Evolutionary conservation across 2,329 filamentous ascomycete genomes (phyloP), one percentile per base, ranked within the genome.

Genomic region (Coniochaeta sp.): DNA sequence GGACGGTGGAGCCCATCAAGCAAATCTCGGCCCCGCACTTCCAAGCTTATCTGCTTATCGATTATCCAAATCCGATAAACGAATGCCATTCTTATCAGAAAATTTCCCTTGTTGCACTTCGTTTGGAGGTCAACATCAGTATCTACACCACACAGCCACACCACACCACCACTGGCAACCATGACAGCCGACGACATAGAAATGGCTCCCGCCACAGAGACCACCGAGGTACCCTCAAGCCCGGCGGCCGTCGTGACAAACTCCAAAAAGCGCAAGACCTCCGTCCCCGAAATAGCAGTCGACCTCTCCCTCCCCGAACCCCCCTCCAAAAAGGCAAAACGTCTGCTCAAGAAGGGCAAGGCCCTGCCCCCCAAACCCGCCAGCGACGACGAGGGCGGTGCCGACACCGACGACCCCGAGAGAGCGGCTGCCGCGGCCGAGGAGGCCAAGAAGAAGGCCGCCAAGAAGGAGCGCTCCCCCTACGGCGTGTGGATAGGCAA

Each of bases 401-500:
- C 72, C 50, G 63, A 67, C 10, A 62, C 73, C n/a, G n/a, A n/a
- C n/a, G n/a, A n/a, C n/a, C n/a, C n/a, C n/a, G n/a, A n/a, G n/a
- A n/a, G n/a, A 55, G 60, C 57, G 33, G 63, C 66, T 64, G 63
- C 71, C 59, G 59, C 65, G 58, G 61, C 70, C 59, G 58, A 61
- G 14, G 64, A 61, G 55, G 61, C 63, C 48, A 56, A 56, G 50
- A 61, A 59, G 33, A 69, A 70, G 40, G 65, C 70, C 32, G 68
- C 71, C 26, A 61, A 64, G 47, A 73, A 77, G 51, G 75, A 78
- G 58, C 85, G 89, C 54, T 94, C 90, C 9, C 83, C 88, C 16
- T 84, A 90, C 68, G 89, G 91, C 56, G 82, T 99, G 58, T 99
- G 94, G 94, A 89, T 99, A 60, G 94, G 95, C 61, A 99, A 99